These are phyloP conservation scores for Podospora conica DNA, from an alignment of 495 filamentous ascomycete genomes.

Conservation along the genomic window DNA sequence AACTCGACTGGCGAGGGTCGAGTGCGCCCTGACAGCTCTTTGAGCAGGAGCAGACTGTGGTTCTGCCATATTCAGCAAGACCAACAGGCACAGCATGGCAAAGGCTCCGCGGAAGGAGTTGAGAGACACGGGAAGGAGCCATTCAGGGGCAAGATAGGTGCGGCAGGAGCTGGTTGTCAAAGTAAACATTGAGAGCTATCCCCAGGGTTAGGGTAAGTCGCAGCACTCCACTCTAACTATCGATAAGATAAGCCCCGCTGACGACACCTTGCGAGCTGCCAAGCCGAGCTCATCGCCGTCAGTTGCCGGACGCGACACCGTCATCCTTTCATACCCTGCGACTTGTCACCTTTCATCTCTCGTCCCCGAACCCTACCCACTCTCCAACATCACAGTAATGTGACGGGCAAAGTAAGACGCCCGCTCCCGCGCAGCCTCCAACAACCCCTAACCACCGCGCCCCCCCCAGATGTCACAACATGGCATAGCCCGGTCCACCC, in stretches of 20 bases:
- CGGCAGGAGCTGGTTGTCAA: not conserved
- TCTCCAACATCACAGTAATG: not conserved
- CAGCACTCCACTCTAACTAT: no score
- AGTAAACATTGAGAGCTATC: not conserved
- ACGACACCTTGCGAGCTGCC: not conserved
- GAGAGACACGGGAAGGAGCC: not conserved
- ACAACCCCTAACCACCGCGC: constrained; percentile 28
- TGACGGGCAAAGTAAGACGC: not conserved
- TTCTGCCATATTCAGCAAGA: not conserved
- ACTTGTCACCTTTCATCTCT: not conserved
- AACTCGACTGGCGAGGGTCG: not conserved
- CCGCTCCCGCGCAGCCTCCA: not conserved
- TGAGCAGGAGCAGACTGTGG: not conserved
- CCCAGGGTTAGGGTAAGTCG: not conserved
- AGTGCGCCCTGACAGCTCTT: not conserved
- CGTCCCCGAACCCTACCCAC: not conserved
- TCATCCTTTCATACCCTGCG: not conserved
- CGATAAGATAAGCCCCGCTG: not conserved
- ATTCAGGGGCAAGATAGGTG: constrained; percentile 8
- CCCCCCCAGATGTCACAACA: constrained; percentile 52
- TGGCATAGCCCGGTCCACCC: constrained; percentile 54
- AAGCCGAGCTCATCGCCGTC: no score
- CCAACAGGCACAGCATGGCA: not conserved
- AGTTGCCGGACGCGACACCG: no score
- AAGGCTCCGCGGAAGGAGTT: not conserved